phyloP scores from a whole-genome alignment of 108 stramenopile species.

The Fistulifera solaris region DNA sequence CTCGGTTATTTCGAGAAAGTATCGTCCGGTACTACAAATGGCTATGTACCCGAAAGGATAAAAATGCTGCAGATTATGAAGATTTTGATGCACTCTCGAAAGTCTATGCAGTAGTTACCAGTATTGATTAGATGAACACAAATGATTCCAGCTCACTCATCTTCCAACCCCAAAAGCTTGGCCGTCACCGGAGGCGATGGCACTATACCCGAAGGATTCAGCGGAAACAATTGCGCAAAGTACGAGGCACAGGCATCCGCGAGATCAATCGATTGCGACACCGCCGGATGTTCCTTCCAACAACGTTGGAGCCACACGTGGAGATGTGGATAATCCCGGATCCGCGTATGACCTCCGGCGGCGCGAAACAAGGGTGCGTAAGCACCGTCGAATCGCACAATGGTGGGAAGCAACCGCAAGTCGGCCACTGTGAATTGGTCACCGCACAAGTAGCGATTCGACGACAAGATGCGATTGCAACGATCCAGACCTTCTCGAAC shows the following conservation, averaged over 20 bases:
- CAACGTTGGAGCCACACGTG: slow-evolving; percentile 40
- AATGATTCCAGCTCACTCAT: too few species aligned
- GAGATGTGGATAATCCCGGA: slow-evolving; percentile 35
- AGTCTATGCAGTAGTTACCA: too few species aligned
- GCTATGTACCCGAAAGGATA: too few species aligned
- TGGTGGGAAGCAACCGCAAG: slow-evolving; percentile 63
- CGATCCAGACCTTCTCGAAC: slow-evolving; percentile 54
- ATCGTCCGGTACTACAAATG: too few species aligned
- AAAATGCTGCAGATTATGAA: too few species aligned
- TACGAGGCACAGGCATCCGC: slow-evolving; percentile 62
- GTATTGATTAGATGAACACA: too few species aligned
- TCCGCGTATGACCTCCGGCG: slow-evolving; percentile 40
- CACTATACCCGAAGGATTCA: slow-evolving; percentile 68
- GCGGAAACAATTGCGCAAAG: slow-evolving; percentile 68
- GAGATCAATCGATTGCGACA: slow-evolving; percentile 58
- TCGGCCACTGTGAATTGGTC: slow-evolving; percentile 64
- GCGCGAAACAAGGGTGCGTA: slow-evolving; percentile 73
- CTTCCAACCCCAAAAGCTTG: slow-evolving; percentile 23
- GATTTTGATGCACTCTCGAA: too few species aligned
- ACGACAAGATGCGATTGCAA: slow-evolving; percentile 37
- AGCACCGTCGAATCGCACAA: slow-evolving; percentile 69
- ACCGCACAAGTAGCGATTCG: slow-evolving; percentile 42
- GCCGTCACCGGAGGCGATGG: slow-evolving; percentile 38
- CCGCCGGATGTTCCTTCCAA: slow-evolving; percentile 34
- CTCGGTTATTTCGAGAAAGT: too few species aligned